Evolutionary conservation across 1,284 basidiomycete genomes (phyloP).

Genomic region (Pseudozyma sp.): DNA sequence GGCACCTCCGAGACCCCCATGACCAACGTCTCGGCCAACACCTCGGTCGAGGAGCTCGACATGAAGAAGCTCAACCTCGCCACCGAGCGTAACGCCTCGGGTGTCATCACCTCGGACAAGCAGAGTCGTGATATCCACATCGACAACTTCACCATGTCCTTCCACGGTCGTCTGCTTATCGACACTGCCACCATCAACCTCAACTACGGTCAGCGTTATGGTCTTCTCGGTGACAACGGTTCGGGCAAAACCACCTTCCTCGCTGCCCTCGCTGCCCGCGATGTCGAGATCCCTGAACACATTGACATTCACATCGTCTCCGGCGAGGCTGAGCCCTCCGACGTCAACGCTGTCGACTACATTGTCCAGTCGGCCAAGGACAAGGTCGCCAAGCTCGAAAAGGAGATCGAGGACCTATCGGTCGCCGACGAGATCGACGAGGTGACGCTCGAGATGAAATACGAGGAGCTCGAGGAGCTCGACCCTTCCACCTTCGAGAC

Average conservation of each 20-base stretch:
- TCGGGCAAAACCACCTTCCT: slow-evolving; percentile 86
- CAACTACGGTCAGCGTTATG: slow-evolving; percentile 95
- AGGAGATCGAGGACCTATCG: slow-evolving; percentile 92
- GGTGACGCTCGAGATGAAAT: slow-evolving; percentile 83
- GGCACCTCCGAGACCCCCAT: slow-evolving; percentile 54
- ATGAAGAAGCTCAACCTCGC: slow-evolving; percentile 68
- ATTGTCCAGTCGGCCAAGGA: slow-evolving; percentile 90
- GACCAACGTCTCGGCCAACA: slow-evolving; percentile 58
- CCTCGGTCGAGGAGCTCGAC: slow-evolving; percentile 57
- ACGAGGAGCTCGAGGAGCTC: slow-evolving; percentile 97
- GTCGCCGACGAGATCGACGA: slow-evolving; percentile 90
- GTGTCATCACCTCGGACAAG: slow-evolving; percentile 90
- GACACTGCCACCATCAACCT: slow-evolving; percentile 90
- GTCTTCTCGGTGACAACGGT: slow-evolving; percentile 95
- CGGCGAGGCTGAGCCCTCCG: slow-evolving; percentile 96
- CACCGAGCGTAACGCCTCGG: slow-evolving; percentile 70
- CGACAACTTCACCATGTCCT: slow-evolving; percentile 92
- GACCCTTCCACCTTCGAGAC: slow-evolving; percentile 95
- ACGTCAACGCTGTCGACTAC: slow-evolving; percentile 94
- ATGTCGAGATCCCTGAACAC: slow-evolving; percentile 92
- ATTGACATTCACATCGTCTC: slow-evolving; percentile 97
- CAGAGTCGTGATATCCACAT: slow-evolving; percentile 98
- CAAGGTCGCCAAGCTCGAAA: slow-evolving; percentile 95
- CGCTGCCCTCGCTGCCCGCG: slow-evolving; percentile 70
- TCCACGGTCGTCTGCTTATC: slow-evolving; percentile 93